Evolutionary conservation across 2,329 filamentous ascomycete species (phyloP).

Genomic region (Xylaria polymorpha): DNA sequence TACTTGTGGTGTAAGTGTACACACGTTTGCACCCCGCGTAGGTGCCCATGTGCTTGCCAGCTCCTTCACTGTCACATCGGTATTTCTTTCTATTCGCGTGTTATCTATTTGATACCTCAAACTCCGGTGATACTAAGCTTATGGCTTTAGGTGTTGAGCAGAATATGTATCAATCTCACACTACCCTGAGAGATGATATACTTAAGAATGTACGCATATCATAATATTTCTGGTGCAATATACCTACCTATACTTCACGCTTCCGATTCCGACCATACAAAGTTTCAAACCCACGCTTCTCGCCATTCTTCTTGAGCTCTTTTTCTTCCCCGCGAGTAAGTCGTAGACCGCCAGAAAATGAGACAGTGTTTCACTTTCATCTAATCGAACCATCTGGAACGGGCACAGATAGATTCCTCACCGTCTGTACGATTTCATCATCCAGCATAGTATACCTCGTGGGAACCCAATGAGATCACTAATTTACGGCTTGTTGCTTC

Average conservation of each 20-base stretch:
- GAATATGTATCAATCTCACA: not conserved
- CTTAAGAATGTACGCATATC: not conserved
- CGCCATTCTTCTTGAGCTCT: not conserved
- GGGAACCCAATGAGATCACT: not conserved
- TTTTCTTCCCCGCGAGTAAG: not conserved
- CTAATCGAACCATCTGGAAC: not conserved
- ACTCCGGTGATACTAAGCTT: not conserved
- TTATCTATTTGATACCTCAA: not conserved
- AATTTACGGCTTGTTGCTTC: not conserved
- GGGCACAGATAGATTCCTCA: not conserved
- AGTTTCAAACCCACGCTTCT: not conserved
- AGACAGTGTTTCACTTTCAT: not conserved
- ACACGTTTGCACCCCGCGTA: not conserved
- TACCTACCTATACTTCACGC: not conserved
- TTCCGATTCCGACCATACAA: not conserved
- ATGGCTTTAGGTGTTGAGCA: not conserved
- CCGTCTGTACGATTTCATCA: slow-evolving; percentile 13
- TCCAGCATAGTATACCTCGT: not conserved
- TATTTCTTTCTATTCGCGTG: no score
- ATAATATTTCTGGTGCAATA: not conserved
- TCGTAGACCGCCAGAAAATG: not conserved
- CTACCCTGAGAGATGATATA: not conserved
- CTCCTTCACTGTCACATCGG: no score
- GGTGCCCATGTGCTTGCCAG: not conserved
- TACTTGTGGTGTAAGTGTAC: not conserved